phyloP scores from a whole-genome alignment of 306 rosid genomes.

The Quercus wislizeni region DNA sequence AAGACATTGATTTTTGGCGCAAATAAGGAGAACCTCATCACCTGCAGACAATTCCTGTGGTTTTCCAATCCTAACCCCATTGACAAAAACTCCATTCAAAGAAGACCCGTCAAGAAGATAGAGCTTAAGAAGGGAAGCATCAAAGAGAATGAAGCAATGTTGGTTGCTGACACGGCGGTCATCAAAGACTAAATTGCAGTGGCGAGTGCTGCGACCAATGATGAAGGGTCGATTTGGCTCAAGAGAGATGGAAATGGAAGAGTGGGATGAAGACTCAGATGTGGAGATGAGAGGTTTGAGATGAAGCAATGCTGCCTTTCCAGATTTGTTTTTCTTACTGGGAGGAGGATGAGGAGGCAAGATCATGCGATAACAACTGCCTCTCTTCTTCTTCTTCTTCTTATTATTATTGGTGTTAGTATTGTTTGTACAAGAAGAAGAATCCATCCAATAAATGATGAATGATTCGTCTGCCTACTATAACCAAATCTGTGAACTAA shows the following conservation, averaged over 20 bases:
- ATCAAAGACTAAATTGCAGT: constrained; percentile 44
- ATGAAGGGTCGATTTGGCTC: constrained; percentile 41
- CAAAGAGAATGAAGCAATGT: constrained; percentile 64
- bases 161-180: constrained; percentile 61
- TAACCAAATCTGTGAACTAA: too few relatives aligned
- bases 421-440: too few relatives aligned
- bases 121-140: constrained; percentile 46
- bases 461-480: too few relatives aligned
- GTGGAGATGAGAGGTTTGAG: constrained; percentile 43
- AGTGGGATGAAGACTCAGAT: constrained; percentile 16
- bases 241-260: constrained; percentile 31
- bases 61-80: constrained; percentile 44
- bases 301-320: constrained; percentile 21
- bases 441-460: too few relatives aligned
- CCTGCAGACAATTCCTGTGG: constrained; percentile 50
- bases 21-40: constrained; percentile 56
- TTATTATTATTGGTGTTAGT: too few relatives aligned
- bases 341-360: neutral
- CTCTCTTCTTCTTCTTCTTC: neutral
- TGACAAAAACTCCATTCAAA: constrained; percentile 64
- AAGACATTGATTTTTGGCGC: constrained; percentile 23
- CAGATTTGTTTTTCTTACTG: neutral
- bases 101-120: constrained; percentile 49
- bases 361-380: neutral
- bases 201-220: constrained; percentile 48